Conservation (phyloP, 192 early-diverging fungal species). For the Funneliformis mosseae region DNA sequence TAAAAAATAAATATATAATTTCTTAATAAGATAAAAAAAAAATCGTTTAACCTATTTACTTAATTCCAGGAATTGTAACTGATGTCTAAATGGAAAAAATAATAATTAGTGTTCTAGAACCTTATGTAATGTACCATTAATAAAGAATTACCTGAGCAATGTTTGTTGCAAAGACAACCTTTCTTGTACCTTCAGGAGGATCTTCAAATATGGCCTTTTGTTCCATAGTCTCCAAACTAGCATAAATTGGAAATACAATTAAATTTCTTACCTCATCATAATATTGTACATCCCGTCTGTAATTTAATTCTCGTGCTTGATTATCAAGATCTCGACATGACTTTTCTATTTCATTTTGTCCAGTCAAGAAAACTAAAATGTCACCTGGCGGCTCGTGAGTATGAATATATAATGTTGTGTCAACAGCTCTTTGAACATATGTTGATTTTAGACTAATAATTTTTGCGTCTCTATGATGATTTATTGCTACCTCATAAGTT, state of each 20-base stretch:
- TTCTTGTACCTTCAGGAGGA: slow-evolving; percentile 68
- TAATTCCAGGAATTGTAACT: slow-evolving; percentile 60
- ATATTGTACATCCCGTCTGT: slow-evolving; percentile 25
- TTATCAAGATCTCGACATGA: slow-evolving; percentile 61
- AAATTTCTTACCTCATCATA: slow-evolving; percentile 45
- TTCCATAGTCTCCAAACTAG: slow-evolving; percentile 75
- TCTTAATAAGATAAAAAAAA: background rate
- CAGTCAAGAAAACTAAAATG: slow-evolving; percentile 93
- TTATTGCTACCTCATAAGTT: slow-evolving; percentile 55
- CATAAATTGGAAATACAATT: slow-evolving; percentile 66
- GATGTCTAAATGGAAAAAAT: slow-evolving; percentile 64
- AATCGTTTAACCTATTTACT: background rate
- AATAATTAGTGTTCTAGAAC: background rate
- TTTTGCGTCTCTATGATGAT: slow-evolving; percentile 55
- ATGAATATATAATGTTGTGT: slow-evolving; percentile 78
- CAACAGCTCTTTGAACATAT: slow-evolving; percentile 73
- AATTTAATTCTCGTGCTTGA: slow-evolving; percentile 27
- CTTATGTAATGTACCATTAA: background rate
- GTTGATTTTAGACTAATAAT: slow-evolving; percentile 66
- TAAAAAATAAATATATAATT: slow-evolving; percentile 59
- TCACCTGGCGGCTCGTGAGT: slow-evolving; percentile 84
- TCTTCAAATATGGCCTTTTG: slow-evolving; percentile 92
- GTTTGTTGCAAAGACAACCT: slow-evolving; percentile 96
- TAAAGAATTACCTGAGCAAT: slow-evolving; percentile 69
- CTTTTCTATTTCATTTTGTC: slow-evolving; percentile 93